These are phyloP conservation scores for Exsudoporus frostii DNA, from an alignment of 768 basidiomycete genomes.

Conservation along the genomic window DNA sequence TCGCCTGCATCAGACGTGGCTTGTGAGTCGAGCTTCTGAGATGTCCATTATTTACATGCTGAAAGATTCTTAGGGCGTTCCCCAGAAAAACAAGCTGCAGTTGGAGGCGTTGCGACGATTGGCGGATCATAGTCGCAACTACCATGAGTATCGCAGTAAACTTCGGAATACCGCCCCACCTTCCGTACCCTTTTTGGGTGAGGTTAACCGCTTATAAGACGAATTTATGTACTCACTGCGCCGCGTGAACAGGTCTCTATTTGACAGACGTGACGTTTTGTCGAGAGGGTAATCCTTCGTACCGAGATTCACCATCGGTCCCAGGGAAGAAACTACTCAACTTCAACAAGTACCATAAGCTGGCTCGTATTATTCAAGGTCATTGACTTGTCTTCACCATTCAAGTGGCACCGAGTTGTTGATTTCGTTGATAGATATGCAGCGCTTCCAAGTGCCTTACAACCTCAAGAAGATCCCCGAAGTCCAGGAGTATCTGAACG, in stretches of 20 bases:
- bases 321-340: conserved; percentile 83
- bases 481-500: conserved; percentile 74
- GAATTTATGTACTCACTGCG: conserved; percentile 6
- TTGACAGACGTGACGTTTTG: conserved; percentile 94
- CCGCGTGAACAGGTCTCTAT: conserved; percentile 58
- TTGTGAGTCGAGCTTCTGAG: conserved; percentile 48
- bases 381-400: conserved; percentile 7
- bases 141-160: conserved; percentile 84
- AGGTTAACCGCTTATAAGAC: conserved; percentile 14
- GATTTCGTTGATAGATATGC: conserved; percentile 60
- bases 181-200: conserved; percentile 93
- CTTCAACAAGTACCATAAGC: conserved; percentile 94
- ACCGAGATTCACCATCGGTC: conserved; percentile 74
- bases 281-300: conserved; percentile 88
- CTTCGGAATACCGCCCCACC: conserved; percentile 88
- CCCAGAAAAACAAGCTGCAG: conserved; percentile 79
- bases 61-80: conserved; percentile 56
- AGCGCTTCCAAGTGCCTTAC: conserved; percentile 86
- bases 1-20: conserved; percentile 90
- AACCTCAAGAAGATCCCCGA: conserved; percentile 87
- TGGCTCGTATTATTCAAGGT: conserved; percentile 84
- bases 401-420: background rate
- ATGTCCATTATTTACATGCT: background rate
- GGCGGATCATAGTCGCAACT: conserved; percentile 89
- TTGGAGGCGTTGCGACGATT: conserved; percentile 79